Evolutionary conservation across 257 asterid genomes (phyloP), one percentile per base, ranked within the genome.

Genomic region (Solanum rostratum): DNA sequence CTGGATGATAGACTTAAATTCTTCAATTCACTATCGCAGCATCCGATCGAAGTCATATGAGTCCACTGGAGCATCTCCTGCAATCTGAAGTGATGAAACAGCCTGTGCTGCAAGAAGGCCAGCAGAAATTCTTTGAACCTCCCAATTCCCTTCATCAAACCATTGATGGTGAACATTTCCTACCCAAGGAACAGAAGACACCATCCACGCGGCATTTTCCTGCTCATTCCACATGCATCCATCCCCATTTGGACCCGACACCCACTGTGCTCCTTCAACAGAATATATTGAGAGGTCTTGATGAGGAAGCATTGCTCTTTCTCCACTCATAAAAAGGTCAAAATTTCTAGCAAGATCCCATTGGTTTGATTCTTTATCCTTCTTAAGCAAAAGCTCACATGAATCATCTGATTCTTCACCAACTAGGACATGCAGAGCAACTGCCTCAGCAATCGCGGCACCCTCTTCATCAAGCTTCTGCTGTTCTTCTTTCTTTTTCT

Each of bases 361-460:
- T 85, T 88, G 86, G 89, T 90, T 86, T 45, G 89, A 91, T 91
- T 90, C 93, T 85, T 93, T 92, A 89, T 92, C 92, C 92, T 92
- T 91, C 86, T 87, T 90, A 90, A 88, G 83, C 90, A 91, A 86
- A 57, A 91, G 85, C 83, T 89, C 89, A 87, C 90, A 84, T 83
- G 95, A 91, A 78, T 94, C 93, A 87, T 95, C 96, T 76, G 95
- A 91, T 92, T 96, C 99, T 89, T 96, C 99, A 81, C 95, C 99
- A 37, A 92, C 93, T 54, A 96, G 91, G 91, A 96, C 99, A 83
- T 93, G 97, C 90, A 96, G 87, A 1, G 99, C 99, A 85, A 93
- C 99, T 45, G 98, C 97, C 88, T 96, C 99, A 1, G 99, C 98
- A 85, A 96, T 95, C 20, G 97, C 98, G 79, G 99, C 99, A 70